Conservation (phyloP, 2,329 filamentous ascomycete genomes). For the Drechslerella dactyloides region DNA sequence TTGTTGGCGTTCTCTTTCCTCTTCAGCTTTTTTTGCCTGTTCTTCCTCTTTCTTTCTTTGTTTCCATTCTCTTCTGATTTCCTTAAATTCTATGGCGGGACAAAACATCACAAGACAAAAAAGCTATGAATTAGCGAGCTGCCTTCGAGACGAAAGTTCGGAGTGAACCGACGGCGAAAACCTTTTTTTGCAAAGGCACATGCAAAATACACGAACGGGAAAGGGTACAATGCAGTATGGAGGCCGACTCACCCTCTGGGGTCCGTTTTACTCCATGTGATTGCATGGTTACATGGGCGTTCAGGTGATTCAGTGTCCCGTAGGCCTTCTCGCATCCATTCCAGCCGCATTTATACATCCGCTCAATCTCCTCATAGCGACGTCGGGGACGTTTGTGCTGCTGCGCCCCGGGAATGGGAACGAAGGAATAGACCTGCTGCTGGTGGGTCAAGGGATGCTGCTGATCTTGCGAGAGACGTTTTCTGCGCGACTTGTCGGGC, state of each 20-base stretch:
- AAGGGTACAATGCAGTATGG: conserved; percentile 19
- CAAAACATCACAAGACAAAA: background rate
- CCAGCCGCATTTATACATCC: conserved; percentile 99
- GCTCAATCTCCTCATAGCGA: conserved; percentile 96
- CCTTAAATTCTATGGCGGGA: conserved; percentile 81
- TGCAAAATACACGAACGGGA: conserved; percentile 50
- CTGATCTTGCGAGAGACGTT: conserved; percentile 53
- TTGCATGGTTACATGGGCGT: conserved; percentile 99
- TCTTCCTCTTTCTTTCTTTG: conserved; percentile 99
- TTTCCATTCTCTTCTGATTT: conserved; percentile 99
- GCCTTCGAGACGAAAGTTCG: conserved; percentile 10
- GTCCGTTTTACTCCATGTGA: conserved; percentile 93
- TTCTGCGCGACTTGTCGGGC: conserved; percentile 44
- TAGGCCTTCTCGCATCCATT: conserved; percentile 99
- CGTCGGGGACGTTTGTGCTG: conserved; percentile 94
- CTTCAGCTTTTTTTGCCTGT: conserved; percentile 82
- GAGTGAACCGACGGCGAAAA: no score
- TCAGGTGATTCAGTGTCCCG: conserved; percentile 94
- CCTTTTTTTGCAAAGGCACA: background rate
- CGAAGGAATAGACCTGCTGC: conserved; percentile 93
- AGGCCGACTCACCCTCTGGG: conserved; percentile 81
- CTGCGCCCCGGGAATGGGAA: conserved; percentile 93
- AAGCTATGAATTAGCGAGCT: background rate
- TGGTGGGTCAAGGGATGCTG: conserved; percentile 60
- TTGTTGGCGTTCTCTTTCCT: conserved; percentile 76